These are phyloP conservation scores for Cynara cardunculus DNA, from an alignment of 129 eudicot genomes.

Conservation along the genomic window DNA sequence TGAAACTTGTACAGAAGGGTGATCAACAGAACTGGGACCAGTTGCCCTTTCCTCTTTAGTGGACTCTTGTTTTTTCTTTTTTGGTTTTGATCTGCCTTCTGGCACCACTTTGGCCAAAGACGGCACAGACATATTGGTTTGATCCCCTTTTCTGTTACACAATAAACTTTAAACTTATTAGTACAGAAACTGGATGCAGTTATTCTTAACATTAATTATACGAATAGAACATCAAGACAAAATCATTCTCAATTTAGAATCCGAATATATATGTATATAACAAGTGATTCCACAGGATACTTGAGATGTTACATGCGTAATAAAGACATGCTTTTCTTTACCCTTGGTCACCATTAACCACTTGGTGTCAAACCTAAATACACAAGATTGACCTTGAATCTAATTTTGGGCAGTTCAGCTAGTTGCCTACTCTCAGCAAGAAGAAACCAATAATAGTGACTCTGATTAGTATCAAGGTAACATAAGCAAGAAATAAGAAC, in stretches of 20 bases:
- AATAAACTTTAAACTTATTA: background rate
- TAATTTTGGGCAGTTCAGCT: background rate
- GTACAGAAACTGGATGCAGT: background rate
- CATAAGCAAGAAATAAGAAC: background rate
- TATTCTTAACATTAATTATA: background rate
- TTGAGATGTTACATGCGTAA: background rate
- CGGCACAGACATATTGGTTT: background rate
- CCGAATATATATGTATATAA: background rate
- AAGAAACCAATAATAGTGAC: background rate
- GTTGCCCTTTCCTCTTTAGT: slow-evolving; percentile 16
- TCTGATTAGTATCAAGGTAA: background rate
- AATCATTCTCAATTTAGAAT: background rate
- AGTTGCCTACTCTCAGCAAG: background rate
- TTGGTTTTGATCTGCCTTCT: slow-evolving; percentile 15
- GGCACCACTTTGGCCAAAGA: slow-evolving; percentile 17
- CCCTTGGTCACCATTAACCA: background rate
- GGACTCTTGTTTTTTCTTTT: slow-evolving; percentile 31
- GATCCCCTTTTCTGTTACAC: slow-evolving; percentile 16
- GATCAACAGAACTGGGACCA: background rate
- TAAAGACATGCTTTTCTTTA: background rate
- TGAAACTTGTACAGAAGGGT: slow-evolving; percentile 7
- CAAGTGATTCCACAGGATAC: background rate
- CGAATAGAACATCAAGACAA: slow-evolving; percentile 1
- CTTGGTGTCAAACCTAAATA: background rate
- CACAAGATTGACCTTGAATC: background rate